Evolutionary conservation across 2,329 filamentous ascomycete genomes (phyloP).

Genomic region (Aspergillus hortae): DNA sequence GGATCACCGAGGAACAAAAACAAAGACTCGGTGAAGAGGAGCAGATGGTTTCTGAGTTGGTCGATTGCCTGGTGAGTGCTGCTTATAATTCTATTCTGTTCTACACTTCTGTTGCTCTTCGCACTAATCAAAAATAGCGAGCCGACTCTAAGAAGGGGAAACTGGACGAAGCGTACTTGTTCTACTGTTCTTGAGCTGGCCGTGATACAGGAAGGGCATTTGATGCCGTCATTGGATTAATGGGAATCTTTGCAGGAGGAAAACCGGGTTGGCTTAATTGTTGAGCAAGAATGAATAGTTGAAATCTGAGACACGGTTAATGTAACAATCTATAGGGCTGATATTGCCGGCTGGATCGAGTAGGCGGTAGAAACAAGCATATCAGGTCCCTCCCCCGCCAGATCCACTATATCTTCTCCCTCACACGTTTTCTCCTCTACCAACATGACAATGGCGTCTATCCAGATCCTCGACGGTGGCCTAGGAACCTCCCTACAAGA

Average conservation of each 20-base stretch:
- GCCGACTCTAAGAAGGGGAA: not conserved
- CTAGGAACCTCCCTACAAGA: slow-evolving; percentile 65
- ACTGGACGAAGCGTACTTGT: not conserved
- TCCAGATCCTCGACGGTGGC: slow-evolving; percentile 60
- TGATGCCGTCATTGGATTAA: no score
- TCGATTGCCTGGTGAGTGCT: not conserved
- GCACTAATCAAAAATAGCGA: not conserved
- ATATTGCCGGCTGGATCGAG: no score
- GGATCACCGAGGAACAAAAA: not conserved
- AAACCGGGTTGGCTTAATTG: not conserved
- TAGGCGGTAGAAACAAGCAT: no score
- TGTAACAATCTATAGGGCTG: no score
- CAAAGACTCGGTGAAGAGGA: not conserved
- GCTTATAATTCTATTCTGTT: not conserved
- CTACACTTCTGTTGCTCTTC: not conserved
- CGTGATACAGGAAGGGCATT: not conserved
- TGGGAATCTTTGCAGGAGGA: no score
- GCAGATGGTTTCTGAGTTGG: not conserved
- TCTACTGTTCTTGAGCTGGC: not conserved
- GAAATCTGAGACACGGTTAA: not conserved
- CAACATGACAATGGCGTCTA: slow-evolving; percentile 16
- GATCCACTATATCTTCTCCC: no score
- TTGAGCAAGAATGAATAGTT: not conserved
- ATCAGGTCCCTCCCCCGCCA: no score
- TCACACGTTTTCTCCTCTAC: not conserved